Percentiles rank a stretch among this genome's conserved stretches.
These are phyloP conservation scores for Suillus bovinus DNA, from an alignment of 768 basidiomycete species.

Conservation along the genomic window DNA sequence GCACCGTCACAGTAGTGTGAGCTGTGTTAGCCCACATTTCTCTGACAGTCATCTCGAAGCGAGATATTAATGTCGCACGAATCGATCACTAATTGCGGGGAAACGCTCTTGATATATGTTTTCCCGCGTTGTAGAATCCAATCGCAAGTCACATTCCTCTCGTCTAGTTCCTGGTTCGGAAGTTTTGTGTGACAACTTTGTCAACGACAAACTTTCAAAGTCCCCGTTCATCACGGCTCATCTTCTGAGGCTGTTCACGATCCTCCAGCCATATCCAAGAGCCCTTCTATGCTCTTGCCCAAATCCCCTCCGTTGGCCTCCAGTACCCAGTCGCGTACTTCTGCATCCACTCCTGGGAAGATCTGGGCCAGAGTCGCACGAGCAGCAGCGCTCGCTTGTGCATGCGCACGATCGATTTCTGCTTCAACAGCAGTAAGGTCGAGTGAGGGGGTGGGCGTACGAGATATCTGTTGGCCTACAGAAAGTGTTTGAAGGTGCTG, in stretches of 20 bases:
- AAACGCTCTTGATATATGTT: slow-evolving; percentile 1
- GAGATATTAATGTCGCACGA: background rate
- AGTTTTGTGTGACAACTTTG: background rate
- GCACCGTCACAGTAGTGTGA: background rate
- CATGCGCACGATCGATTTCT: slow-evolving; percentile 78
- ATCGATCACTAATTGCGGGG: background rate
- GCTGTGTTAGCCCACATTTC: background rate
- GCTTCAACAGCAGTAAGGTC: slow-evolving; percentile 71
- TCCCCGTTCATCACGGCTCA: background rate
- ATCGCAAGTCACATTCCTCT: background rate
- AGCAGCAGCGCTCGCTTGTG: slow-evolving; percentile 69
- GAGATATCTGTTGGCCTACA: slow-evolving; percentile 60
- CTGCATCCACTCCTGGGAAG: slow-evolving; percentile 80
- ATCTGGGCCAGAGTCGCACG: slow-evolving; percentile 82
- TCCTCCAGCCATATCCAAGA: slow-evolving; percentile 63
- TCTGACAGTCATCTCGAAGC: background rate
- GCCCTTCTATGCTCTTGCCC: slow-evolving; percentile 84
- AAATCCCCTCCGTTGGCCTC: slow-evolving; percentile 89
- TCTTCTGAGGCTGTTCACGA: background rate
- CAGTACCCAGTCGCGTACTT: slow-evolving; percentile 86
- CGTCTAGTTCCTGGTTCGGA: background rate
- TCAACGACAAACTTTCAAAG: background rate
- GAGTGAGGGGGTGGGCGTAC: slow-evolving; percentile 68
- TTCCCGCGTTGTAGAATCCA: background rate
- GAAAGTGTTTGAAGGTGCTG: slow-evolving; percentile 36